A percentile compares a stretch with the other conserved stretches of the same genome.
phyloP scores from a whole-genome alignment of 768 basidiomycete genomes.

The Lactarius sp. region DNA sequence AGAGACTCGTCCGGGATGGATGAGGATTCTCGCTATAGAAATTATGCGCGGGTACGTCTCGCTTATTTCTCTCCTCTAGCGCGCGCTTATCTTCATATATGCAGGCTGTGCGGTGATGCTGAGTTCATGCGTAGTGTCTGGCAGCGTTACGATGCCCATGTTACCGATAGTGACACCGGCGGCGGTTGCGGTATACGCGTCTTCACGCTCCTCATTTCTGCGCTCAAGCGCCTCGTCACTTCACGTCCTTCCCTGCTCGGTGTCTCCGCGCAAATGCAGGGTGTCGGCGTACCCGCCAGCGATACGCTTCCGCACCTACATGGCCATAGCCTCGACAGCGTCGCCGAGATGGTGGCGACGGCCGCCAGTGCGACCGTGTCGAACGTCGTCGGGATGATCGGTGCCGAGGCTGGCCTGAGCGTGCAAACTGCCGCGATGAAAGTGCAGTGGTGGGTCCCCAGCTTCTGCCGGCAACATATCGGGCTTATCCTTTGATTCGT shows the following conservation, averaged over 20 bases:
- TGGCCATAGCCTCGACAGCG: conserved; percentile 56
- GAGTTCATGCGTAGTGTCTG: conserved; percentile 24
- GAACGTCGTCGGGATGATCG: conserved; percentile 84
- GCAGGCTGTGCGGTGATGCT: conserved; percentile 21
- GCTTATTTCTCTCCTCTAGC: not conserved
- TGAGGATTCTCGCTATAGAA: conserved; percentile 26
- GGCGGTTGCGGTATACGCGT: conserved; percentile 62
- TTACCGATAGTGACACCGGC: conserved; percentile 48
- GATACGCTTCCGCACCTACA: conserved; percentile 38
- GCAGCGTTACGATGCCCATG: conserved; percentile 19
- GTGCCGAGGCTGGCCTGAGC: conserved; percentile 62
- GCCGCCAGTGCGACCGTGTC: conserved; percentile 81
- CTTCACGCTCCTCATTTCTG: conserved; percentile 72
- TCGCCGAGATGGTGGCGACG: conserved; percentile 79
- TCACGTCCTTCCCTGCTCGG: conserved; percentile 87
- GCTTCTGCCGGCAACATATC: conserved; percentile 8
- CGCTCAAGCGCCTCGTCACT: conserved; percentile 80
- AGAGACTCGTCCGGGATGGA: conserved; percentile 21
- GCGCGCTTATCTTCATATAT: not conserved
- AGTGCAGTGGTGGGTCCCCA: conserved; percentile 68
- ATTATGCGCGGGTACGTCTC: conserved; percentile 18
- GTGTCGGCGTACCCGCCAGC: conserved; percentile 55
- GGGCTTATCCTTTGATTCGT: not conserved
- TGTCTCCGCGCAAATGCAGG: conserved; percentile 72
- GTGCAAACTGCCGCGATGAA: conserved; percentile 77